phyloP scores from a whole-genome alignment of 306 rosid species.

The Ziziphus jujuba region DNA sequence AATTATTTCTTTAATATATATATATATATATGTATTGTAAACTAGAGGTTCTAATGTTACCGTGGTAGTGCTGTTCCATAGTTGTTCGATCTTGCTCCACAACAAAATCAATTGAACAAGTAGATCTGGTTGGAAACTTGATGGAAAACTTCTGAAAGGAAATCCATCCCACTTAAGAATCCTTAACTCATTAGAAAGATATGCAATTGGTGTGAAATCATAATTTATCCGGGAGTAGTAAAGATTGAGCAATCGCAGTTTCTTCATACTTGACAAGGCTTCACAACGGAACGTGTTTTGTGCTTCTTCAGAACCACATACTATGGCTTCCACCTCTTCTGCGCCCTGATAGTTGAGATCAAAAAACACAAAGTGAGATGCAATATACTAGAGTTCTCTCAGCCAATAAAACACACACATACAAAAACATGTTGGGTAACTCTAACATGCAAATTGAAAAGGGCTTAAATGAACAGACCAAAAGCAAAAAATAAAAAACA shows the following conservation, averaged over 20 bases:
- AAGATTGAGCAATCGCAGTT: neutral
- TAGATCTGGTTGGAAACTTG: neutral
- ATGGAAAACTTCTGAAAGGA: neutral
- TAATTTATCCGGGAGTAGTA: neutral
- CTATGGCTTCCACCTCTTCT: neutral
- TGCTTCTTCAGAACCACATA: neutral
- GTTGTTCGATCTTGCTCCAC: neutral
- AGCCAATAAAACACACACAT: too few species aligned
- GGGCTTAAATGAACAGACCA: too few species aligned
- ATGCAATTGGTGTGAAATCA: neutral
- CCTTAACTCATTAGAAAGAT: neutral
- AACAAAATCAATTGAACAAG: neutral
- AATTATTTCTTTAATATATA: too few species aligned
- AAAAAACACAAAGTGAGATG: neutral
- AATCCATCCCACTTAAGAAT: neutral
- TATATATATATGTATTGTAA: too few species aligned
- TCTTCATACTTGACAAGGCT: neutral
- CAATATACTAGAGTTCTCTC: too few species aligned
- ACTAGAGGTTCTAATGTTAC: too few species aligned
- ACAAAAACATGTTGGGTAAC: too few species aligned
- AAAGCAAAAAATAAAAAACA: too few species aligned
- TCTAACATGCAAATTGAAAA: too few species aligned
- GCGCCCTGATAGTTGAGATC: neutral
- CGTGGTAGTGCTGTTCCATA: too few species aligned
- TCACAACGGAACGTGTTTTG: neutral